Evolutionary conservation across 1,284 basidiomycete species (phyloP).

Genomic region (Rhodofomes roseus): DNA sequence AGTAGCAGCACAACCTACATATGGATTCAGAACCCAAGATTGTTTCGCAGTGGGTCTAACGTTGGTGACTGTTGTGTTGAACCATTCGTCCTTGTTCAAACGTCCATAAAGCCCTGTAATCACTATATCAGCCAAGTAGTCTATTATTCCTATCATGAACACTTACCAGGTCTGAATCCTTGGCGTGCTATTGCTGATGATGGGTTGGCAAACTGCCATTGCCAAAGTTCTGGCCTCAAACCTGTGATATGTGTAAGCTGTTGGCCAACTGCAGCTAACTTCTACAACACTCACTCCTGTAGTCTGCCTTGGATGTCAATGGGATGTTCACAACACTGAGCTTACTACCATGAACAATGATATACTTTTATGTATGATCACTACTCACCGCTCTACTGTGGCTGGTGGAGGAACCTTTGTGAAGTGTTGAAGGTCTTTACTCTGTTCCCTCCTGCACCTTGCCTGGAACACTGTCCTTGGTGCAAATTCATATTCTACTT

Average conservation of each 20-base stretch:
- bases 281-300: conserved; percentile 40
- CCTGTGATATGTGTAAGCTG: conserved; percentile 23
- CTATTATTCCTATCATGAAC: neutral
- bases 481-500: conserved; percentile 35
- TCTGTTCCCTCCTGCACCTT: conserved; percentile 35
- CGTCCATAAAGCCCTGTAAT: conserved; percentile 57
- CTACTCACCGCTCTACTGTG: conserved; percentile 34
- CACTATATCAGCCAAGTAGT: neutral
- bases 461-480: conserved; percentile 52
- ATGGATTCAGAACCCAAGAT: conserved; percentile 59
- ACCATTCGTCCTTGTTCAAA: conserved; percentile 48
- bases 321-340: conserved; percentile 52
- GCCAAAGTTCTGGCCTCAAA: conserved; percentile 32
- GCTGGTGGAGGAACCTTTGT: conserved; percentile 36
- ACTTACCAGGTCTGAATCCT: conserved; percentile 48
- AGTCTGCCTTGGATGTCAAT: conserved; percentile 50
- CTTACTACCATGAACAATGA: neutral
- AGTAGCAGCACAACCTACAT: conserved; percentile 33
- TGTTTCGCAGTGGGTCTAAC: conserved; percentile 74
- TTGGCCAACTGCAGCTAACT: conserved; percentile 6
- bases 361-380: conserved; percentile 1
- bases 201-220: conserved; percentile 57
- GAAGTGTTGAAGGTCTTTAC: conserved; percentile 49
- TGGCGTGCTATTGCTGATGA: conserved; percentile 47
- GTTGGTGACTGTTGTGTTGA: conserved; percentile 71